Evolutionary conservation across 1,284 basidiomycete genomes (phyloP), one percentile per base, ranked within the genome.

Genomic region (Boletus sp.): DNA sequence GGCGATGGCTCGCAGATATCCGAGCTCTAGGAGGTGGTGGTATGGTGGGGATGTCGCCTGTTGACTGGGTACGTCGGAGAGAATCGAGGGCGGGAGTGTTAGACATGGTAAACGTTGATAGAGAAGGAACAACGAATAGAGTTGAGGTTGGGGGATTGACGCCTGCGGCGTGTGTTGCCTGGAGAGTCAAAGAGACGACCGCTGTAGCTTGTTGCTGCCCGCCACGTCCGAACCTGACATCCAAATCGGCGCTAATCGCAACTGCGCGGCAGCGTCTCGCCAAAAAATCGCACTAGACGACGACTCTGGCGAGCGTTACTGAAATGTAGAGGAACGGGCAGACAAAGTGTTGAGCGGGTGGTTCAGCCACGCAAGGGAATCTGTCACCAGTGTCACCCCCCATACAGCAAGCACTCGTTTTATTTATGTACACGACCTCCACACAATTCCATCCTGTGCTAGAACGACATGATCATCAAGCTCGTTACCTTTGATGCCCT

Each of bases 401-500:
- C 41, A 17, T 30, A 41, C 41, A n/a, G n/a, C n/a, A n/a, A 39
- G 41, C 51, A 36, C 36, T 40, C 26, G 41, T 27, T 46, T 32
- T 61, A 43, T 48, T 53, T 60, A 50, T 48, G 47, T 60, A 49
- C 49, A 44, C 22, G 20, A 44, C 44, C 16, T n/a, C 45, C 36
- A 20, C 50, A 8, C n/a, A n/a, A n/a, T n/a, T n/a, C n/a, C n/a
- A n/a, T n/a, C n/a, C n/a, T n/a, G n/a, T n/a, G n/a, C n/a, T n/a
- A n/a, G n/a, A n/a, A n/a, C n/a, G 13, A 51, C 32, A 45, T 45
- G 43, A 4, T n/a, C 29, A 23, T 46, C 42, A 37, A 6, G 42
- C 70, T 88, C 4, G 81, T 87, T 32, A 79, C 81, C 16, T 88
- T 89, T 57, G 87, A 89, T 57, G 78, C 80, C 1, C 70, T 88